Evolutionary conservation across 371 early-diverging fungal species (phyloP), one percentile per base, ranked within the genome.

Genomic region (Amoeboaphelidium protococcarum): DNA sequence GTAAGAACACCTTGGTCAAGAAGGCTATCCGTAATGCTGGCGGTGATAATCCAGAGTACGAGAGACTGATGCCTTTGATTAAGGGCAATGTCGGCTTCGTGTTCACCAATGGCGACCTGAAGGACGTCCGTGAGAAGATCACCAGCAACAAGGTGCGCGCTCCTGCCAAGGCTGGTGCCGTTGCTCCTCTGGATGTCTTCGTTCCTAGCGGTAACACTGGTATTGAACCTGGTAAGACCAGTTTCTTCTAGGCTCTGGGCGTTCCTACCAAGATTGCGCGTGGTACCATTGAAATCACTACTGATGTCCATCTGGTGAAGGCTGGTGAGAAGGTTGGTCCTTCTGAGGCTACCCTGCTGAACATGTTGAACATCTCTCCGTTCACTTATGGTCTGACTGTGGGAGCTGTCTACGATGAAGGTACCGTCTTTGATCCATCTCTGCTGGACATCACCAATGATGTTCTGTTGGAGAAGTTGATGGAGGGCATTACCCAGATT

Each of bases 1-100:
- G 98, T 60, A 99, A 99, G 82, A 99, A 99, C 89, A 98, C 99
- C 66, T 90, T 92, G 82, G 91, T 99, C 49, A 91, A 91, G 61
- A 78, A 84, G 65, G 95, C 86, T 49, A 73, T 99, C 55, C 74
- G 80, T 63, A 72, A 72, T 55, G 58, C 83, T 53, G 54, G 77
- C 52, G 46, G 54, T 50, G 82, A 81, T 57, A 71, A 82, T 68
- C 88, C 91, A 59, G 69, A 79, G 57, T 82, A 73, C 67, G 84
- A 88, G 62, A 72, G 77, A 66, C 71, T 92, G 47, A 58, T 82
- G 52, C 74, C 77, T 53, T 70, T 73, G 55, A 74, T 94, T 64
- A 71, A 68, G 53, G 97, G 98, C 58, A 98, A 98, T 78, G 71
- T 98, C 58, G 97, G 92, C 67, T 87, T 99, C 72, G 87, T 97